phyloP scores from a whole-genome alignment of 179 eudicot genomes.

The Carnegiea gigantea region DNA sequence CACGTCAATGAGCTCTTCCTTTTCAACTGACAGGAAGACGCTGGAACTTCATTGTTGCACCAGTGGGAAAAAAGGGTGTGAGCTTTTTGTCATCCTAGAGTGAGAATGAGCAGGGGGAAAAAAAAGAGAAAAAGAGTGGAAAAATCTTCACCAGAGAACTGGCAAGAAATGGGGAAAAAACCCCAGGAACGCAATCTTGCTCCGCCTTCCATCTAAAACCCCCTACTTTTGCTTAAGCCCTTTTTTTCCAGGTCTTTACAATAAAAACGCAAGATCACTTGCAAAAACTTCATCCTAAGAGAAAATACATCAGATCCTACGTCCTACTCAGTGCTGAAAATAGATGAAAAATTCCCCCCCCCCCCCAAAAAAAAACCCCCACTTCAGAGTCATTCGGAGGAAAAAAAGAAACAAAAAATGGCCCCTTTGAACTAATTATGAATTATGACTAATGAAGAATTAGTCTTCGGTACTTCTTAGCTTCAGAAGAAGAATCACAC shows the following conservation, averaged over 20 bases:
- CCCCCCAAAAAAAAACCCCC: neutral
- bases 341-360: neutral
- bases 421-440: neutral
- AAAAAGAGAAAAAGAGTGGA: constrained; percentile 5
- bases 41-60: neutral
- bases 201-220: neutral
- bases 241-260: constrained; percentile 2
- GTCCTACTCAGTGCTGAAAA: neutral
- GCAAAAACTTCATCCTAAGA: neutral
- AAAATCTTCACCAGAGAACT: constrained; percentile 10
- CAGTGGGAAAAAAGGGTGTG: neutral
- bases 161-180: neutral
- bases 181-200: neutral
- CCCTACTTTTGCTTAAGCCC: neutral
- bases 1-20: neutral
- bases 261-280: constrained; percentile 11
- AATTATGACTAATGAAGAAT: constrained; percentile 19
- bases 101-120: neutral
- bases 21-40: neutral
- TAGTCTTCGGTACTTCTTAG: constrained; percentile 31
- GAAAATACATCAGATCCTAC: neutral
- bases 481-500: constrained; percentile 17
- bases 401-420: neutral
- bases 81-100: neutral
- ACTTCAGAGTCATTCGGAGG: neutral